Percentiles rank a stretch among this genome's conserved stretches.
Conservation (phyloP, 1,284 basidiomycete species). For the Ustilago bromivora region DNA sequence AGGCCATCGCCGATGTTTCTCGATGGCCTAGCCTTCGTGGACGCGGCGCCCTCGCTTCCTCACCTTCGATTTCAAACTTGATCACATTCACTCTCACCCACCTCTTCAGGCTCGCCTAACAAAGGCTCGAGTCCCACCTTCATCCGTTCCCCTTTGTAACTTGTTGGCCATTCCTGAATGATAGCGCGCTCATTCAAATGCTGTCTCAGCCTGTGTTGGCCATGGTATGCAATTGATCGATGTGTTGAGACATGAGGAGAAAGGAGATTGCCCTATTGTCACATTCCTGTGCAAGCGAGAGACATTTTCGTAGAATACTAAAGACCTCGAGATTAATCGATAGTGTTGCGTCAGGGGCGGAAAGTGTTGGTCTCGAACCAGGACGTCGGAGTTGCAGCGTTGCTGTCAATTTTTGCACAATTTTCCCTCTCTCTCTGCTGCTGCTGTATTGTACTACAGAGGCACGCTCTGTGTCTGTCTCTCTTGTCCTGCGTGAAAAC, state of each 20-base stretch:
- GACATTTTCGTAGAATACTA: not conserved
- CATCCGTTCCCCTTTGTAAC: not conserved
- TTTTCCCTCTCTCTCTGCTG: not conserved
- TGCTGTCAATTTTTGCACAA: not conserved
- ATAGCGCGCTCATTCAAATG: constrained; percentile 14
- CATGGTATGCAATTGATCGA: too few species aligned
- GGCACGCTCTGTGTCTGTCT: too few species aligned
- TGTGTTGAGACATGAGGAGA: not conserved
- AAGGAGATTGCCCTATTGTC: not conserved
- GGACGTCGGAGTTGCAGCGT: not conserved
- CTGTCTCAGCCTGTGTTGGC: not conserved
- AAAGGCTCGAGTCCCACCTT: constrained; percentile 1
- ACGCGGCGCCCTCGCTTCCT: not conserved
- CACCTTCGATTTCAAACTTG: not conserved
- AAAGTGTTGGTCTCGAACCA: too few species aligned
- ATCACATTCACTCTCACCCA: not conserved
- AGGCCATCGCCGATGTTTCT: constrained; percentile 24
- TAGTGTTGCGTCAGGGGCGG: too few species aligned
- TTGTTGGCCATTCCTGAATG: constrained; percentile 6
- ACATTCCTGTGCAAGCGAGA: not conserved
- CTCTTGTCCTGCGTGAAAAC: too few species aligned
- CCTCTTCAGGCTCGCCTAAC: not conserved
- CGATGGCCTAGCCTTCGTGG: constrained; percentile 14
- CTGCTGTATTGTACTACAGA: not conserved
- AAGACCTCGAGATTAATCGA: too few species aligned